These are phyloP conservation scores for Apiospora marii DNA, from an alignment of 2,329 filamentous ascomycete species.

Conservation along the genomic window DNA sequence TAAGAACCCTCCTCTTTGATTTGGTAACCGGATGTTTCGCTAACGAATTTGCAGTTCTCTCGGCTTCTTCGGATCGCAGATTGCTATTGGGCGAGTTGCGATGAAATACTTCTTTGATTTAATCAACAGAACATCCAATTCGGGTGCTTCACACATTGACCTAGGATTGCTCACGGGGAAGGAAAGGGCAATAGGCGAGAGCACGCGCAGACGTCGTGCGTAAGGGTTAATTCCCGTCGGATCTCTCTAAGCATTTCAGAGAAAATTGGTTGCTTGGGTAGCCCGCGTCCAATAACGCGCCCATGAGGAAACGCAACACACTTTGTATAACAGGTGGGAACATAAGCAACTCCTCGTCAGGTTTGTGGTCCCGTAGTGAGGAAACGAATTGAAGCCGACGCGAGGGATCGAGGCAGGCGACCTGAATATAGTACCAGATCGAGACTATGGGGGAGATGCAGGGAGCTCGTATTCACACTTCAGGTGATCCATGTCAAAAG, in stretches of 20 bases:
- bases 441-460: neutral
- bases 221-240: neutral
- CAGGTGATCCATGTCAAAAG: neutral
- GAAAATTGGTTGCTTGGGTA: neutral
- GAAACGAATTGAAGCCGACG: neutral
- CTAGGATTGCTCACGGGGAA: neutral
- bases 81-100: conserved; percentile 84
- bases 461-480: neutral
- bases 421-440: neutral
- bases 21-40: neutral
- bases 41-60: conserved; percentile 71
- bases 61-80: conserved; percentile 87
- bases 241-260: neutral
- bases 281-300: neutral
- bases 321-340: neutral
- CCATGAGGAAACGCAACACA: neutral
- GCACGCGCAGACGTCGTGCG: neutral
- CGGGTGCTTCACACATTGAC: neutral
- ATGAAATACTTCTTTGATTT: conserved; percentile 49
- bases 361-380: neutral
- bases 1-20: conserved; percentile 60
- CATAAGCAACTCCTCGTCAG: neutral
- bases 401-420: neutral
- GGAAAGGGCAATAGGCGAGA: neutral
- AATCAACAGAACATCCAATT: neutral